These are phyloP conservation scores for Bothia castanella DNA, from an alignment of 1,284 basidiomycete species.

Conservation along the genomic window DNA sequence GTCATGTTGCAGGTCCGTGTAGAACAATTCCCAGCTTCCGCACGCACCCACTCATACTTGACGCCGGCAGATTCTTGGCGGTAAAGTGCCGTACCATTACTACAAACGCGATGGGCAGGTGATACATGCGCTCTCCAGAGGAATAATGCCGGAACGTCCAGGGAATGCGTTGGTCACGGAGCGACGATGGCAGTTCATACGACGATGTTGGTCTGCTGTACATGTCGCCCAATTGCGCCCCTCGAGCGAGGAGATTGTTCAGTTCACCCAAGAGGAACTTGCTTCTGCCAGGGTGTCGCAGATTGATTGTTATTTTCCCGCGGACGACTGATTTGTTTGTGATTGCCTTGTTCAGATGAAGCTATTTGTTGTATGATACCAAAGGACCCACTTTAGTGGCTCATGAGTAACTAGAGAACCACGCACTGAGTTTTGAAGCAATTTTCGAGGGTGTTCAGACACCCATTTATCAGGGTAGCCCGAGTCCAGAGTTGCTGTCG, in stretches of 20 bases:
- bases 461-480: too few relatives aligned
- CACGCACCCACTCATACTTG: neutral
- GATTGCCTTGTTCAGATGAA: too few relatives aligned
- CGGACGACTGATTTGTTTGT: too few relatives aligned
- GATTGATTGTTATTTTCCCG: too few relatives aligned
- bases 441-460: too few relatives aligned
- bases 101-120: slow-evolving; percentile 10
- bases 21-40: neutral
- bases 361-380: too few relatives aligned
- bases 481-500: too few relatives aligned
- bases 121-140: slow-evolving; percentile 7
- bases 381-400: too few relatives aligned
- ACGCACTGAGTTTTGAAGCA: too few relatives aligned
- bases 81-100: slow-evolving; percentile 17
- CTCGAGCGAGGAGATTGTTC: slow-evolving; percentile 8
- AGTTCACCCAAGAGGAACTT: slow-evolving; percentile 10
- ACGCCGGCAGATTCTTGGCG: slow-evolving; percentile 9
- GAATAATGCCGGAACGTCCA: slow-evolving; percentile 11
- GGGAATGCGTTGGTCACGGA: slow-evolving; percentile 9
- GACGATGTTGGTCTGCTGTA: slow-evolving; percentile 10
- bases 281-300: neutral
- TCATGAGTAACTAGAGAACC: too few relatives aligned
- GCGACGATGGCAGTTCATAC: slow-evolving; percentile 12
- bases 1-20: slow-evolving; percentile 21
- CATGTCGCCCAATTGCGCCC: slow-evolving; percentile 7